Evolutionary conservation across 2,329 filamentous ascomycete species (phyloP).

Genomic region (Dichotomopilus funicola): DNA sequence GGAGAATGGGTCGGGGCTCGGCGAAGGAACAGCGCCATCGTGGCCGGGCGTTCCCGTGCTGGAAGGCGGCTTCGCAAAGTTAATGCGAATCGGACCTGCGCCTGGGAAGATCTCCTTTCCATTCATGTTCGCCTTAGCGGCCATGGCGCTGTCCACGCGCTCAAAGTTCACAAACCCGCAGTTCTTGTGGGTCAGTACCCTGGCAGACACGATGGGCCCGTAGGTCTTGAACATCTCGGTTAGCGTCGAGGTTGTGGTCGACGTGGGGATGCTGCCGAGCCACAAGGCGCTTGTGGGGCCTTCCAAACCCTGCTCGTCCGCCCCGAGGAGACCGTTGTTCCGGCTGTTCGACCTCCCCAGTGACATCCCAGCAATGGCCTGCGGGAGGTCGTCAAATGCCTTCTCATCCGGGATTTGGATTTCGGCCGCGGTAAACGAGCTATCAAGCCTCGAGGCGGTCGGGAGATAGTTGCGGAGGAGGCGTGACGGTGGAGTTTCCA

Average conservation of each 20-base stretch:
- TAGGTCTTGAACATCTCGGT: slow-evolving; percentile 95
- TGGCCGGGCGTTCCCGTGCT: slow-evolving; percentile 83
- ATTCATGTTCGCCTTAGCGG: slow-evolving; percentile 81
- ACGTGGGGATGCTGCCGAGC: slow-evolving; percentile 96
- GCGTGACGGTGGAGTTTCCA: slow-evolving; percentile 68
- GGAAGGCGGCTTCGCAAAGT: slow-evolving; percentile 93
- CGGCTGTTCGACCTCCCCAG: slow-evolving; percentile 60
- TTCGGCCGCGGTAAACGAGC: slow-evolving; percentile 67
- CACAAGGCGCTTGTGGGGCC: slow-evolving; percentile 89
- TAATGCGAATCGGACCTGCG: slow-evolving; percentile 88
- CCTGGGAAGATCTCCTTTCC: slow-evolving; percentile 98
- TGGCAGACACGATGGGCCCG: slow-evolving; percentile 81
- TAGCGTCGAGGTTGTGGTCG: slow-evolving; percentile 89
- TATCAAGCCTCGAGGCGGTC: slow-evolving; percentile 66
- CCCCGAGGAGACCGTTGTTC: slow-evolving; percentile 60
- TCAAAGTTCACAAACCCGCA: slow-evolving; percentile 99
- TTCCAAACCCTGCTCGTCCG: slow-evolving; percentile 75
- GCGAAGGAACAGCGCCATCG: slow-evolving; percentile 80
- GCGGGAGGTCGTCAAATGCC: slow-evolving; percentile 72
- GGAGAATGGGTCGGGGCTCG: slow-evolving; percentile 78
- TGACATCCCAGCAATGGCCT: slow-evolving; percentile 76
- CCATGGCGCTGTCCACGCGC: slow-evolving; percentile 79
- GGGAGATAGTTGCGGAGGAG: slow-evolving; percentile 68
- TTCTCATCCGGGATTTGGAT: slow-evolving; percentile 67
- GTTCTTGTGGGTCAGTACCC: slow-evolving; percentile 96